Base-by-base conservation (phyloP, 2,329 filamentous ascomycete genomes). In the Paramyrothecium sp. region DNA sequence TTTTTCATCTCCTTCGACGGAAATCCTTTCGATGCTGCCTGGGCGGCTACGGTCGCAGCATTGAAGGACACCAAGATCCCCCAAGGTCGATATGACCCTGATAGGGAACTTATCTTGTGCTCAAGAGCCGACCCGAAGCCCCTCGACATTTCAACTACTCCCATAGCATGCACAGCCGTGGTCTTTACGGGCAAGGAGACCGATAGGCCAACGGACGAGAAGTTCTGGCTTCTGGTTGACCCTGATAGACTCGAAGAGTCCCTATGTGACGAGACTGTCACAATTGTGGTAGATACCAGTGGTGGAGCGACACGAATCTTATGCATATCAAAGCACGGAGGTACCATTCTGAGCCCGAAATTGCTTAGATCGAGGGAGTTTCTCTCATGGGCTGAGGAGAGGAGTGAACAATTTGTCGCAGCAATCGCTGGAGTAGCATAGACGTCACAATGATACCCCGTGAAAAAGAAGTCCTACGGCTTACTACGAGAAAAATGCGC, bases 1-100 rank as follows among this genome's bases (percentile, higher is more conserved):
- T 84, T 97, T 69, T 95, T 97, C 75, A 89, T 99, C 63, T 96
- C 91, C 0, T 86, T 97, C 53, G 93, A 97, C 62, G 94, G 94
- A 7, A 96, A 95, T 67, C 86, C 92, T 2, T 93, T 98, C 63
- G 94, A 99, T 68, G 90, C 91, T 1, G 91, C 92, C 0, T 98
- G 94, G 93, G 84, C 89, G 1, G 88, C 92, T 13, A 82, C 96
- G 0, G 73, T 97, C 21, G 91, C 93, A 10, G 94, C 95, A 7
- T 77, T 99, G 58, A 81, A 80, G 54, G 86, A 95, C 71, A 94
- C 91, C 4, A 85, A 81, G 58, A 76, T 99, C 12, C 95, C 95
- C 0, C 78, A 78, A 53, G 92, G 93, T 16, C 86, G 85, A 72
- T 99, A 91, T 88, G 92, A 98, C 71, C 77, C 84, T 2, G 94